Conservation (phyloP, 1,284 basidiomycete genomes). For the Inonotus hispidus region DNA sequence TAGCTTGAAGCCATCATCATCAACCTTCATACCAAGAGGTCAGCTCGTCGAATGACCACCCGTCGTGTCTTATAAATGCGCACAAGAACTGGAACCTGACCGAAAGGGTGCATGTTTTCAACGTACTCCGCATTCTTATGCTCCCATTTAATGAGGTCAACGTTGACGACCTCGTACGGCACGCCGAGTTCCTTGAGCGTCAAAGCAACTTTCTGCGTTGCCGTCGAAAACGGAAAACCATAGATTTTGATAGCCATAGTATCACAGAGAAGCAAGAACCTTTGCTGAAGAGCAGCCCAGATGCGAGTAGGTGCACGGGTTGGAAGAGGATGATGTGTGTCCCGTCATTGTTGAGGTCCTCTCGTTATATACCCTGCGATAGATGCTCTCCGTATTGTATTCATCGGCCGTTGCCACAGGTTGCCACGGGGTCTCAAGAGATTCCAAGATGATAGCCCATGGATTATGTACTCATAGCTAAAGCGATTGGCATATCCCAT, state of each 20-base stretch:
- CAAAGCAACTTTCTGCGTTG: constrained; percentile 15
- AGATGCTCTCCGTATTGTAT: too few species aligned
- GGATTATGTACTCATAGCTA: too few species aligned
- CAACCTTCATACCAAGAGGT: background rate
- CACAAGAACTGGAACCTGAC: constrained; percentile 59
- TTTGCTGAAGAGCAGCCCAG: background rate
- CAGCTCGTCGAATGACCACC: background rate
- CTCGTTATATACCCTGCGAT: too few species aligned
- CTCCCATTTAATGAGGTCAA: constrained; percentile 25
- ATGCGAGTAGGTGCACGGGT: too few species aligned
- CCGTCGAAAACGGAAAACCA: constrained; percentile 19
- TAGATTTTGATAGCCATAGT: constrained; percentile 17
- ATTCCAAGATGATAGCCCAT: too few species aligned
- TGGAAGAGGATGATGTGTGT: background rate
- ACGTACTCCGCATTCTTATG: constrained; percentile 44
- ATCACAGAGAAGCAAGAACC: background rate
- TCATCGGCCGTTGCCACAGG: too few species aligned
- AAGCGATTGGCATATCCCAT: too few species aligned
- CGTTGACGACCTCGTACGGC: constrained; percentile 19
- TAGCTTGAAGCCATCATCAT: constrained; percentile 36
- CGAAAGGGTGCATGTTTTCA: constrained; percentile 51
- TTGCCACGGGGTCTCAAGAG: too few species aligned
- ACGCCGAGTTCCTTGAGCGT: constrained; percentile 18
- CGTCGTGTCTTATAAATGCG: constrained; percentile 17
- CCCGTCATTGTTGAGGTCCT: too few species aligned